Evolutionary conservation across 169 alveolate species (phyloP).

Genomic region (Eimeria sp.): DNA sequence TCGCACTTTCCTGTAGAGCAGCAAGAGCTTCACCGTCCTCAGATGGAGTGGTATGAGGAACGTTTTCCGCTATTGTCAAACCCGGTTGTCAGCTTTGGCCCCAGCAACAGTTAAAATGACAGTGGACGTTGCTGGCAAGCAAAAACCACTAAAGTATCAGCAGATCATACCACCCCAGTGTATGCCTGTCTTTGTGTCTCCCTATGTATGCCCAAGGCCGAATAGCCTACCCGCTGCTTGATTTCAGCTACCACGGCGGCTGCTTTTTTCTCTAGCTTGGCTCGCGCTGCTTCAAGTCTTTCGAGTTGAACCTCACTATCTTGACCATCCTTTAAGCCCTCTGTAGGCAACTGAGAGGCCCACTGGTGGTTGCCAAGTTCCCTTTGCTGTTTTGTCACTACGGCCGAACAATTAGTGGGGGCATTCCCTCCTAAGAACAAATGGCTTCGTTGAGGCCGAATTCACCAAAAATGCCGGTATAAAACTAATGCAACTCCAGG

Average conservation of each 20-base stretch:
- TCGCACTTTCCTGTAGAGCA: constrained; percentile 36
- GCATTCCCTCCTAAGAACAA: not conserved
- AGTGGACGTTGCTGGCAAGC: not conserved
- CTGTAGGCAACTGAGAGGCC: constrained; percentile 60
- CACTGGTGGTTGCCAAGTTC: not conserved
- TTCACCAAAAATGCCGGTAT: not conserved
- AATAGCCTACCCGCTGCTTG: constrained; percentile 27
- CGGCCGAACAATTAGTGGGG: not conserved
- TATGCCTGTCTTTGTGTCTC: not conserved
- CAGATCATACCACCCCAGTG: not conserved
- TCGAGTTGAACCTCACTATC: not conserved
- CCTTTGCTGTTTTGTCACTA: not conserved
- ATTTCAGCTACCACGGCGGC: constrained; percentile 52
- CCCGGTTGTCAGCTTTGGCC: not conserved
- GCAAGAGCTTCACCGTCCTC: not conserved
- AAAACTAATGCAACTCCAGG: not conserved
- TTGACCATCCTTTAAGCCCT: constrained; percentile 35
- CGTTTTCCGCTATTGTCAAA: not conserved
- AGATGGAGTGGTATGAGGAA: not conserved
- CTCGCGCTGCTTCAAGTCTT: constrained; percentile 50
- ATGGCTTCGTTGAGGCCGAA: not conserved
- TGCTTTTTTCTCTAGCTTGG: constrained; percentile 7
- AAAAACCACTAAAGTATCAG: not conserved
- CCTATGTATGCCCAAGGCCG: not conserved
- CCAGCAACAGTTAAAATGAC: not conserved